phyloP scores from a whole-genome alignment of 2,329 filamentous ascomycete species.

The Cytospora leucostoma region DNA sequence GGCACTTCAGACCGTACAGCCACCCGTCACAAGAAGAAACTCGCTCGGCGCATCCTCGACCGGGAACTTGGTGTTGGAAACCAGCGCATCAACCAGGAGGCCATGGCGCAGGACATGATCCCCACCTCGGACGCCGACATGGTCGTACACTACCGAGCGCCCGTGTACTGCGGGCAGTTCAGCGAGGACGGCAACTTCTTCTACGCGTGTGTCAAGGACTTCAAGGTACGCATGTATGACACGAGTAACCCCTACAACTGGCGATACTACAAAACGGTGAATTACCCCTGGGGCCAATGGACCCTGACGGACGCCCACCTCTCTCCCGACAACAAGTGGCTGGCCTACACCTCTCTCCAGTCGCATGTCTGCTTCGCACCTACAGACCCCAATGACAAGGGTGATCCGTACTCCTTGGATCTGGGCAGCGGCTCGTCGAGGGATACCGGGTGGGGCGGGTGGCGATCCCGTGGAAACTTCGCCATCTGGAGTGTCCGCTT shows the following conservation, averaged over 20 bases:
- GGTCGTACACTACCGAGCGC: slow-evolving; percentile 81
- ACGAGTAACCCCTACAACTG: slow-evolving; percentile 94
- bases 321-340: slow-evolving; percentile 86
- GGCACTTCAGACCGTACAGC: slow-evolving; percentile 64
- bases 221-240: slow-evolving; percentile 95
- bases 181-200: slow-evolving; percentile 98
- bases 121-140: slow-evolving; percentile 78
- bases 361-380: slow-evolving; percentile 81
- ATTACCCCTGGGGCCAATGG: slow-evolving; percentile 87
- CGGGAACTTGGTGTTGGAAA: slow-evolving; percentile 76
- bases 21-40: slow-evolving; percentile 54
- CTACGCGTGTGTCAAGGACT: slow-evolving; percentile 88
- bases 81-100: slow-evolving; percentile 59
- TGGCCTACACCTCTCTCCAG: slow-evolving; percentile 89
- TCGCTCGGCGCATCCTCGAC: slow-evolving; percentile 73
- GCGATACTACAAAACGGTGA: slow-evolving; percentile 91
- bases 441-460: slow-evolving; percentile 35
- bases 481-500: slow-evolving; percentile 90
- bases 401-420: slow-evolving; percentile 79
- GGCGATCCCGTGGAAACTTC: slow-evolving; percentile 44
- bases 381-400: slow-evolving; percentile 79
- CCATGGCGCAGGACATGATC: slow-evolving; percentile 74
- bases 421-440: slow-evolving; percentile 55
- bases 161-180: slow-evolving; percentile 94
- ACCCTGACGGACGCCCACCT: slow-evolving; percentile 92